Percentiles rank a stretch among this genome's conserved stretches.
Conservation (phyloP, 495 filamentous ascomycete genomes). For the Penicillium flavigenum region DNA sequence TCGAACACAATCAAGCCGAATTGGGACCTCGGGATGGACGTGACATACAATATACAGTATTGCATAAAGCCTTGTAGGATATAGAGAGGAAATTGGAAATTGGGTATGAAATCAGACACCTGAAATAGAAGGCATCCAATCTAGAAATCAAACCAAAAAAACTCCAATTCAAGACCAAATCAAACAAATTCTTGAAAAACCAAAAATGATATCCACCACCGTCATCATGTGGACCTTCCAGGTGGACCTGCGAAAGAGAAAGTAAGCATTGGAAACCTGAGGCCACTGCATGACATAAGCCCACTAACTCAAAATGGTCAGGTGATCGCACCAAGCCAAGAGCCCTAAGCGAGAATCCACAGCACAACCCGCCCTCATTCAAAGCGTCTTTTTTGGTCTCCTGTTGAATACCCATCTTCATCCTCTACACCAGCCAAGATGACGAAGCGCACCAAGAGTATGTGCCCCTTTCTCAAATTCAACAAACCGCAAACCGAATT, state of each 20-base stretch:
- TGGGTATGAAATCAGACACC: not conserved
- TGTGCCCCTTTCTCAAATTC: conserved; percentile 25
- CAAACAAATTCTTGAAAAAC: not conserved
- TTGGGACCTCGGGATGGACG: not conserved
- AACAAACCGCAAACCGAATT: conserved; percentile 1
- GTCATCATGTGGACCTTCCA: conserved; percentile 9
- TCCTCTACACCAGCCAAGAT: conserved; percentile 62
- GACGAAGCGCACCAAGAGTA: conserved; percentile 95
- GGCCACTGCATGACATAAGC: conserved; percentile 16
- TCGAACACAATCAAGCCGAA: conserved; percentile 4
- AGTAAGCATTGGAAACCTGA: conserved; percentile 12
- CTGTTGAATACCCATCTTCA: conserved; percentile 47
- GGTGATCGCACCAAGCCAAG: conserved; percentile 32
- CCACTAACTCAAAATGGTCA: conserved; percentile 21
- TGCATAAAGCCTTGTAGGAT: not conserved
- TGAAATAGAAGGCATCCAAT: not conserved
- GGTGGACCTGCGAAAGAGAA: conserved; percentile 4
- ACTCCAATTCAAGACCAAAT: not conserved
- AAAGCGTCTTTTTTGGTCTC: conserved; percentile 43
- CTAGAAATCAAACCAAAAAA: not conserved
- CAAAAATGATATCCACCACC: conserved; percentile 1
- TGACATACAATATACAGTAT: not conserved
- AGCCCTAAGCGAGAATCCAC: conserved; percentile 49
- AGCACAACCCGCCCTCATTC: conserved; percentile 45
- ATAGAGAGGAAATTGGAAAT: not conserved